A percentile compares a stretch with the other conserved stretches of the same genome.
phyloP scores from a whole-genome alignment of 768 basidiomycete species.

The Suillus placidus region DNA sequence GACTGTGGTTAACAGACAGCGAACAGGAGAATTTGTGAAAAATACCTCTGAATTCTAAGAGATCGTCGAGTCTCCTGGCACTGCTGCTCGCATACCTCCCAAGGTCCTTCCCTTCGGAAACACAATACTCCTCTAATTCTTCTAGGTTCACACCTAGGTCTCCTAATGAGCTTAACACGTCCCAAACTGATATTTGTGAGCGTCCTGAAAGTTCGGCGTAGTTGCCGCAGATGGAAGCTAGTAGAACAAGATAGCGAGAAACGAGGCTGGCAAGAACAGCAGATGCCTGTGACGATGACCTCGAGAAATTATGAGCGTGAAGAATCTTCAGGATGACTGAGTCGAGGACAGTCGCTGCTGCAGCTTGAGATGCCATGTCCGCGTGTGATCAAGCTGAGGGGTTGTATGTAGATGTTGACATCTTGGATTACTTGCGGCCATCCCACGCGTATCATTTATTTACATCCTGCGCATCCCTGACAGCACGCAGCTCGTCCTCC shows the following conservation, averaged over 20 bases:
- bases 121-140: constrained; percentile 68
- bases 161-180: constrained; percentile 67
- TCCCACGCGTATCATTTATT: too few species aligned
- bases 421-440: too few species aligned
- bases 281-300: constrained; percentile 73
- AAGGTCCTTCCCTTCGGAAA: constrained; percentile 70
- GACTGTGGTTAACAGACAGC: constrained; percentile 18
- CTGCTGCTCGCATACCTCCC: constrained; percentile 68
- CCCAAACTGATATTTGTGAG: constrained; percentile 53
- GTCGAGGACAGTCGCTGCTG: constrained; percentile 65
- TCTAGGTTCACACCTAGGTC: constrained; percentile 74
- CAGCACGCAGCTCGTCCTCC: too few species aligned
- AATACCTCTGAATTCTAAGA: constrained; percentile 70
- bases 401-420: background rate
- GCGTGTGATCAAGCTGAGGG: background rate
- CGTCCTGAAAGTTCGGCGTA: constrained; percentile 80
- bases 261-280: constrained; percentile 74
- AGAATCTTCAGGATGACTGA: constrained; percentile 68
- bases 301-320: constrained; percentile 77
- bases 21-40: constrained; percentile 31
- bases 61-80: constrained; percentile 66
- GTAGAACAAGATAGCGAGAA: constrained; percentile 68
- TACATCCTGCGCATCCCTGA: too few species aligned
- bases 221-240: constrained; percentile 67
- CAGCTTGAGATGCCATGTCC: constrained; percentile 40